phyloP scores from a whole-genome alignment of 2,329 filamentous ascomycete species.

The Coccinonectria pachysandricola region DNA sequence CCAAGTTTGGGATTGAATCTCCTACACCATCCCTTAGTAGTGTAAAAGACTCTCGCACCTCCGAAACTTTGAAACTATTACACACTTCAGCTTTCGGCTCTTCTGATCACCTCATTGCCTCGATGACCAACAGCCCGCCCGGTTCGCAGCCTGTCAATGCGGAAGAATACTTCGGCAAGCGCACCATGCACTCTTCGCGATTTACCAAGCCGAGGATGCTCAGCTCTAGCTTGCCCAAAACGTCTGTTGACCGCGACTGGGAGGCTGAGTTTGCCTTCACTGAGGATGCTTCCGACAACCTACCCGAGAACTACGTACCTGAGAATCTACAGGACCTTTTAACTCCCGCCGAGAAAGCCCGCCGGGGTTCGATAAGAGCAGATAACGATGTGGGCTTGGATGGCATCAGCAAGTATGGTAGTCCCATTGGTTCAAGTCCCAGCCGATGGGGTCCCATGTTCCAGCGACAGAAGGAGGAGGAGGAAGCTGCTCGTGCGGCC shows the following conservation, averaged over 20 bases:
- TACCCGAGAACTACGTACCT: slow-evolving; percentile 55
- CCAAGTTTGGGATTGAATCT: slow-evolving; percentile 81
- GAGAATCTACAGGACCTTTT: slow-evolving; percentile 56
- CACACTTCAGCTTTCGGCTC: slow-evolving; percentile 60
- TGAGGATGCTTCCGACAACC: slow-evolving; percentile 59
- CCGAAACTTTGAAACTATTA: slow-evolving; percentile 53
- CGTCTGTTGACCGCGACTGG: slow-evolving; percentile 54
- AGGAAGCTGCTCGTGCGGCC: slow-evolving; percentile 31
- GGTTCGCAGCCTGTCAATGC: slow-evolving; percentile 40
- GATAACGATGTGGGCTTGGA: slow-evolving; percentile 41
- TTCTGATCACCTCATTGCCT: slow-evolving; percentile 50
- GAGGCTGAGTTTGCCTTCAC: slow-evolving; percentile 62
- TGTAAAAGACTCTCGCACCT: slow-evolving; percentile 50
- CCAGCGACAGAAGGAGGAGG: slow-evolving; percentile 50
- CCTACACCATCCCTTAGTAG: slow-evolving; percentile 64
- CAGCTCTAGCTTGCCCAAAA: slow-evolving; percentile 58
- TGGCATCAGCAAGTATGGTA: slow-evolving; percentile 48
- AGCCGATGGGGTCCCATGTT: slow-evolving; percentile 53
- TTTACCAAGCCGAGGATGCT: slow-evolving; percentile 57
- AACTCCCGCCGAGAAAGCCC: slow-evolving; percentile 57
- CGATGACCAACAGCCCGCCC: slow-evolving; percentile 36
- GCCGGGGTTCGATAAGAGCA: slow-evolving; percentile 48
- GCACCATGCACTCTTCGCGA: slow-evolving; percentile 60
- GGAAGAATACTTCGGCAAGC: slow-evolving; percentile 58
- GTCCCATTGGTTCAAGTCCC: slow-evolving; percentile 47